Base-by-base conservation (phyloP, 129 eudicot genomes). In the Chrysanthemum lavandulifolium region DNA sequence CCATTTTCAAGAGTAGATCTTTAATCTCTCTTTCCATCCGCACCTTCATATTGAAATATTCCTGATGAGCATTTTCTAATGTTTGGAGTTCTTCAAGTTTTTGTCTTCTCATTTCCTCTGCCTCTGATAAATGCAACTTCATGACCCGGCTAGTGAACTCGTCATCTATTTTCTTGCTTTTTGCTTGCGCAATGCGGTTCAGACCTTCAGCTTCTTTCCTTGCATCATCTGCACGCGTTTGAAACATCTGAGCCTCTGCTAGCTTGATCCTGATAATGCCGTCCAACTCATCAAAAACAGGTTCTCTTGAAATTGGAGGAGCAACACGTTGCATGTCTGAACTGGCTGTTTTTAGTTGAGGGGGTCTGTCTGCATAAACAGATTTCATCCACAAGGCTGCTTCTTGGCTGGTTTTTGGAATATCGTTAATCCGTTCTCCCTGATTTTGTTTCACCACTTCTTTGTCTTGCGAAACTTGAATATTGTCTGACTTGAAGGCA, bases 201-300 rank as follows among this genome's bases (percentile, higher is more conserved):
- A 95, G 76, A 27, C 96, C 97, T 73, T 90, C 99, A 3, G 97
- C 97, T 76, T 95, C 99, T 67, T 86, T 83, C 76, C 94, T 87
- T 68, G 99, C 99, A 76, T 91, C 97, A 40, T 95, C 97, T 13
- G 99, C 97, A 7, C 97, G 99, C 53, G 77, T 65, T 76, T 91
- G 96, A 59, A 95, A 95, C 97, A 95, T 86, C 61, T 90, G 80
- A n/a, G 97, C 93, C 73, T 95, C 99, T 9, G 99, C 99, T 49
- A 76, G 91, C 73, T 95, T 95, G 71, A 95, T 90, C 73, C 92
- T 79, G 51, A 91, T 89, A 54, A 95, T 84, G 84, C 99, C 86
- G 49, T 91, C 99, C 78, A 95, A 73, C 79, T 90, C 99, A 67
- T 91, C 97, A 51, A 91, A 85, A 25, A 78, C 78, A 0, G 90